phyloP scores from a whole-genome alignment of 495 filamentous ascomycete species.

The Pyrenopolyporus hunteri region DNA sequence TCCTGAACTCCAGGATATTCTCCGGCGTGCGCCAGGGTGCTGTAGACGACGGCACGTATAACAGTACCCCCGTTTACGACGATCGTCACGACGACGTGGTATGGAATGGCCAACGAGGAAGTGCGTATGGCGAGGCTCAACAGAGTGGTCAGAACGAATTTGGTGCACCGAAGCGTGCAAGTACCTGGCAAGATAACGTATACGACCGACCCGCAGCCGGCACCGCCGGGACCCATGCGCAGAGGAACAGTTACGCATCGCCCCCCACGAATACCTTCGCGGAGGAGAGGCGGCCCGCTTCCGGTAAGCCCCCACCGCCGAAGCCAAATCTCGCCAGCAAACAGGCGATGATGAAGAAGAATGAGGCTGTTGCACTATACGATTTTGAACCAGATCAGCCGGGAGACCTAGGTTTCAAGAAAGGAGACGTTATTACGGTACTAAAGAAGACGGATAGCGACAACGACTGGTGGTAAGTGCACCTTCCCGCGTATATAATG shows the following conservation, averaged over 20 bases:
- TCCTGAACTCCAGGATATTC: conserved; percentile 86
- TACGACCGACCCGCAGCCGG: conserved; percentile 72
- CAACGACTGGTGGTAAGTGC: conserved; percentile 83
- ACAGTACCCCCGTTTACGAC: conserved; percentile 92
- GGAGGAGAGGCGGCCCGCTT: conserved; percentile 51
- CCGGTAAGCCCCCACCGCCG: conserved; percentile 78
- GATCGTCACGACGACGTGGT: conserved; percentile 85
- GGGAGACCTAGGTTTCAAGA: conserved; percentile 94
- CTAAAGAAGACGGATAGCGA: conserved; percentile 92
- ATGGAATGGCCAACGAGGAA: conserved; percentile 84
- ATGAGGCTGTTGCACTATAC: conserved; percentile 88
- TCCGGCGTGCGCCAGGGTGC: conserved; percentile 61
- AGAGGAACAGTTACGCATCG: conserved; percentile 59
- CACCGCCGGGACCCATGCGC: conserved; percentile 45
- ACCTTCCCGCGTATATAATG: background rate
- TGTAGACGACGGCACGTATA: conserved; percentile 76
- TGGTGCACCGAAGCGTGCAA: conserved; percentile 69
- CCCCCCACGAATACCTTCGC: conserved; percentile 41
- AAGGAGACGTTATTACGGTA: conserved; percentile 97
- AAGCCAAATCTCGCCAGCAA: conserved; percentile 80
- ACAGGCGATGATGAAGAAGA: conserved; percentile 69
- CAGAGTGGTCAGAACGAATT: conserved; percentile 65
- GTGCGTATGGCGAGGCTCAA: conserved; percentile 76
- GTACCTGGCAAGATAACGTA: conserved; percentile 87
- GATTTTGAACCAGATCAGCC: conserved; percentile 94